Percentiles rank a stretch among this genome's conserved stretches.
Conservation (phyloP, 176 grass and related monocot genomes). For the Stipa capillata region DNA sequence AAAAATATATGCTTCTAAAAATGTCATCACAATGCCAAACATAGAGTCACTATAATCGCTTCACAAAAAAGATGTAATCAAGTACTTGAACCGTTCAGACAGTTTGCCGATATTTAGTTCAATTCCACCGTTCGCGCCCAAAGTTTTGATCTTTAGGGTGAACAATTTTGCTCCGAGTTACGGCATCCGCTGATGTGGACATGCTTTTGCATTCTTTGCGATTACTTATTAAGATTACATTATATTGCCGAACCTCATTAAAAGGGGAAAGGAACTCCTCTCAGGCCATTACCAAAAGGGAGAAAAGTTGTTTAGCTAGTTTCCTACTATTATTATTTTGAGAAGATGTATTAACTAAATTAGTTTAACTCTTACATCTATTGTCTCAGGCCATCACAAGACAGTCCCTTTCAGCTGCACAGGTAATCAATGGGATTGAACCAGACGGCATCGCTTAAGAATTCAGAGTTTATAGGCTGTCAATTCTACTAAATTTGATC, state of each 20-base stretch:
- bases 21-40: too few species aligned
- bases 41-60: too few species aligned
- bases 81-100: too few species aligned
- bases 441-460: neutral
- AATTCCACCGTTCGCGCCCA: too few species aligned
- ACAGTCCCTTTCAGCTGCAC: constrained; percentile 4
- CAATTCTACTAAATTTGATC: neutral
- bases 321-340: neutral
- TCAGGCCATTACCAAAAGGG: neutral
- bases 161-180: too few species aligned
- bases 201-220: too few species aligned
- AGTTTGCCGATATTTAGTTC: too few species aligned
- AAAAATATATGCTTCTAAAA: too few species aligned
- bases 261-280: neutral
- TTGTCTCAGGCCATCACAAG: constrained; percentile 10
- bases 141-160: too few species aligned
- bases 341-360: neutral
- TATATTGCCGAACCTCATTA: neutral
- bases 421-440: too few species aligned
- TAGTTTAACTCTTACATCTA: neutral
- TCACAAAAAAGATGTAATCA: too few species aligned
- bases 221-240: neutral
- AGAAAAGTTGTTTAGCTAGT: neutral
- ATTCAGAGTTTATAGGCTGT: neutral
- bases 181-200: too few species aligned